Base-by-base conservation (phyloP, 768 basidiomycete species). In the Mycena crocata region DNA sequence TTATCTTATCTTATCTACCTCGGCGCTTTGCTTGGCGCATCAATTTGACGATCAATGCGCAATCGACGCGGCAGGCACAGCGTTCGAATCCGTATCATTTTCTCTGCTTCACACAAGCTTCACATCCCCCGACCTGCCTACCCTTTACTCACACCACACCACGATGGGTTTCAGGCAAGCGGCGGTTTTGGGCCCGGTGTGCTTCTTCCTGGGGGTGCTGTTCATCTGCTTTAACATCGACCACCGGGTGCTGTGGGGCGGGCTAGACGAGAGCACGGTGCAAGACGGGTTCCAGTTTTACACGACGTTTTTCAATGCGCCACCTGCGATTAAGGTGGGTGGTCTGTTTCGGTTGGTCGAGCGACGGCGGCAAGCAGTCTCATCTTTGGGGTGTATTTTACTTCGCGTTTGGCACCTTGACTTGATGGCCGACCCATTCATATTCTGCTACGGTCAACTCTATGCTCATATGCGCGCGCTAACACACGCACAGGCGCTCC, bases 121-220 rank as follows among this genome's bases (percentile, higher is more conserved):
- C n/a, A n/a, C n/a, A n/a, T n/a, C n/a, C n/a, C n/a, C n/a, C n/a
- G n/a, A n/a, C n/a, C n/a, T n/a, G n/a, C n/a, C n/a, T n/a, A n/a
- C n/a, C n/a, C n/a, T n/a, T n/a, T n/a, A n/a, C n/a, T n/a, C n/a
- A n/a, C n/a, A n/a, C n/a, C n/a, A n/a, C n/a, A n/a, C 67, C 54
- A n/a, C 37, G 10, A 96, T 97, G 95, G 92, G 93, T 49, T 98
- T 97, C 85, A 86, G 87, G 75, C 90, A 94, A 76, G 95, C 93
- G 44, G 91, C 93, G n/a, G 89, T 97, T 30, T 86, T 97, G 45
- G 89, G 90, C 42, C 91, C 95, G 32, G 89, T 91, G 59, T 94
- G 92, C 64, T 98, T 98, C 82, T 93, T 97, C 73, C 85, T 98
- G 44, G 96, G 93, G 60, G 89, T 94, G 59, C 79, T 93, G 67